Percentiles rank a stretch among this genome's conserved stretches.
Conservation (phyloP, 1,284 basidiomycete species). For the Microbotryomycetes sp. region DNA sequence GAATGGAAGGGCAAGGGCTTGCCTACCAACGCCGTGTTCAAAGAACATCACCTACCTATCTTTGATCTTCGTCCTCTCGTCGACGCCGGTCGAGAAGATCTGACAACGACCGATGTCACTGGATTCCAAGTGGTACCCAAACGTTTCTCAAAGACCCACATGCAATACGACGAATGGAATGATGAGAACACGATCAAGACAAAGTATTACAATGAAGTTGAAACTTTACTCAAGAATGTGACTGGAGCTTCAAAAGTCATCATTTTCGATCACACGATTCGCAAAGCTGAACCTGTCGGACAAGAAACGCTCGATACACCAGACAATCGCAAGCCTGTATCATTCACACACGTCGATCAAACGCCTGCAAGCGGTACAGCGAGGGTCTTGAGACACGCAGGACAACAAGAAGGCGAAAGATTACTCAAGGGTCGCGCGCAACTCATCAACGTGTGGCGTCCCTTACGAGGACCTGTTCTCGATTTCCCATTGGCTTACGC, state of each 20-base stretch:
- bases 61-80: slow-evolving; percentile 37
- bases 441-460: slow-evolving; percentile 67
- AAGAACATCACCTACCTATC: not conserved
- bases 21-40: slow-evolving; percentile 8
- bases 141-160: slow-evolving; percentile 39
- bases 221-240: slow-evolving; percentile 54
- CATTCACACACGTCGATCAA: slow-evolving; percentile 53
- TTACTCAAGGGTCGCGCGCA: slow-evolving; percentile 51
- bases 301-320: slow-evolving; percentile 45
- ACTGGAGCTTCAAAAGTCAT: slow-evolving; percentile 57
- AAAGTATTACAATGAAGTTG: slow-evolving; percentile 58
- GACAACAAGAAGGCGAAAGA: slow-evolving; percentile 47
- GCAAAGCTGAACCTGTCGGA: slow-evolving; percentile 45
- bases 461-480: slow-evolving; percentile 51
- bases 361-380: slow-evolving; percentile 48
- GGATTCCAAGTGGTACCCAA: slow-evolving; percentile 53
- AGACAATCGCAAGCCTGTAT: slow-evolving; percentile 48
- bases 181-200: slow-evolving; percentile 50
- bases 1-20: not conserved
- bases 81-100: slow-evolving; percentile 53
- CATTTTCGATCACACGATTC: slow-evolving; percentile 58
- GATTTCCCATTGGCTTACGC: slow-evolving; percentile 60
- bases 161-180: slow-evolving; percentile 46
- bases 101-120: slow-evolving; percentile 50
- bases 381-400: slow-evolving; percentile 54